These are phyloP conservation scores for Isoetes engelmannii DNA, from an alignment of 83 land plant species.

Conservation along the genomic window DNA sequence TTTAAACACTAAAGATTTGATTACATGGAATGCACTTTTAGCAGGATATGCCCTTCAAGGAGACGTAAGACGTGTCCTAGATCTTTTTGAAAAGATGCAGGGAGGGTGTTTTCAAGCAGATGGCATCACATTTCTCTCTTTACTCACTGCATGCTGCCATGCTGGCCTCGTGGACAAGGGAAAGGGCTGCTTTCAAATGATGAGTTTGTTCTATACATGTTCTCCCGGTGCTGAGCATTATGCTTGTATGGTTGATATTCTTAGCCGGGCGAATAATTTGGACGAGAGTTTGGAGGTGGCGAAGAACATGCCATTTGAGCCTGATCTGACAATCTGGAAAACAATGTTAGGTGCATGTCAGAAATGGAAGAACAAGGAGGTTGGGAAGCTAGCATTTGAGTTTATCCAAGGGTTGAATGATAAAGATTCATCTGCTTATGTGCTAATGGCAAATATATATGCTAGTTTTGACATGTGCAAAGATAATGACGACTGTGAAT, in stretches of 20 bases:
- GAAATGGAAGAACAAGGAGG: neutral
- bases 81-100: neutral
- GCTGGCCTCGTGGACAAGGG: neutral
- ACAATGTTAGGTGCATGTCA: conserved; percentile 10
- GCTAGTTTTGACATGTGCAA: neutral
- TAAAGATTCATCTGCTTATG: neutral
- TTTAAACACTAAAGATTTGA: neutral
- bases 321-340: neutral
- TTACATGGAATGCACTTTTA: too few species aligned
- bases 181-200: neutral
- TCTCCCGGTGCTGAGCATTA: neutral
- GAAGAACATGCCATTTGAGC: conserved; percentile 4
- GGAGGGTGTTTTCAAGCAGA: neutral
- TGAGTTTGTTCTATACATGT: neutral
- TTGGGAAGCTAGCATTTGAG: neutral
- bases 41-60: too few species aligned
- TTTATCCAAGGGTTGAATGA: neutral
- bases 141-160: conserved; percentile 5
- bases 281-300: conserved; percentile 2
- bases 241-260: conserved; percentile 9
- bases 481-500: too few species aligned
- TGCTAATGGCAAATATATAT: conserved; percentile 10
- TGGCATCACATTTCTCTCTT: neutral
- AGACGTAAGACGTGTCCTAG: neutral
- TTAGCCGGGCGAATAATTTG: conserved; percentile 1